A percentile compares a stretch with the other conserved stretches of the same genome.
These are phyloP conservation scores for Lagenaria siceraria DNA, from an alignment of 306 rosid genomes.

Conservation along the genomic window DNA sequence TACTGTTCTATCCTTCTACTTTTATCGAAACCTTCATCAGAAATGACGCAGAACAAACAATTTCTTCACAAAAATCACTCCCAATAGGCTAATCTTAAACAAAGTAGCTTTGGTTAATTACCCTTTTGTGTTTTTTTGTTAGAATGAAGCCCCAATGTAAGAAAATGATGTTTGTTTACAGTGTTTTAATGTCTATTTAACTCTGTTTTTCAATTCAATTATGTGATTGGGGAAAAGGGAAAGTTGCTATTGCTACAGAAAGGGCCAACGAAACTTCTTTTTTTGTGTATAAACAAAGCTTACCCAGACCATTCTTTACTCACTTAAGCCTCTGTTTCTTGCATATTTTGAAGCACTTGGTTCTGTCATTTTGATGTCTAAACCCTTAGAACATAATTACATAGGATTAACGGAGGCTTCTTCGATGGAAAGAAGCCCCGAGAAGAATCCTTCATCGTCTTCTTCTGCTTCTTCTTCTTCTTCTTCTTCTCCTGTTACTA, in stretches of 20 bases:
- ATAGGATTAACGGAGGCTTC: conserved; percentile 56
- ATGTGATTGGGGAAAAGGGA: background rate
- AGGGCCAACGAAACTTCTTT: conserved; percentile 36
- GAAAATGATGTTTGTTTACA: background rate
- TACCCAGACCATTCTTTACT: background rate
- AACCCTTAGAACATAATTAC: conserved; percentile 62
- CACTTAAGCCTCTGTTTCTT: background rate
- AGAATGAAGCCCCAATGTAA: background rate
- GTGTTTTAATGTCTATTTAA: background rate
- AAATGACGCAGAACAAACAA: background rate
- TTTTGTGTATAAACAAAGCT: conserved; percentile 33
- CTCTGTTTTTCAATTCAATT: background rate
- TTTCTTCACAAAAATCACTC: background rate
- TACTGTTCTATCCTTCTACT: background rate
- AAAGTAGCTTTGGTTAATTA: background rate
- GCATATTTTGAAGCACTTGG: background rate
- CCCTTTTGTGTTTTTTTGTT: background rate
- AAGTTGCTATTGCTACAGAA: conserved; percentile 24
- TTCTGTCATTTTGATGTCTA: conserved; percentile 39
- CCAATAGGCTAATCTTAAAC: background rate
- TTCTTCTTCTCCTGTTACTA: conserved; percentile 23
- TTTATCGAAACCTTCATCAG: background rate
- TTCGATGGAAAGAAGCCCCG: conserved; percentile 48
- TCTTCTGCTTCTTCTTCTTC: conserved; percentile 28
- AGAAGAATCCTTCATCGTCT: conserved; percentile 28